Evolutionary conservation across 169 alveolate species (phyloP).

Genomic region (Amoebophrya sp.): DNA sequence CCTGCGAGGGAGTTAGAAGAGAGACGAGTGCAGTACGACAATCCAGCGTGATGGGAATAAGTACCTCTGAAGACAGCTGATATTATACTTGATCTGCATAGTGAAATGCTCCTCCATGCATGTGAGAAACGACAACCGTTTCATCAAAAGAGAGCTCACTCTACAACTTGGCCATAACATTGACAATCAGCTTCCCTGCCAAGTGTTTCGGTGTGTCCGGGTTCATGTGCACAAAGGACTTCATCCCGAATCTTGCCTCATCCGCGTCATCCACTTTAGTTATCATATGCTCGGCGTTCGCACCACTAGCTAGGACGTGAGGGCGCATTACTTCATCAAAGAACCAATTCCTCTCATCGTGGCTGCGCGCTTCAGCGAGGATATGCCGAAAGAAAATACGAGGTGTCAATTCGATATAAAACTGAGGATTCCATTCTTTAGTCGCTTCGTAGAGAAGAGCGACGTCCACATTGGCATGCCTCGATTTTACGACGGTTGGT

Average conservation of each 20-base stretch:
- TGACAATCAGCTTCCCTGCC: neutral
- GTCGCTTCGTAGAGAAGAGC: neutral
- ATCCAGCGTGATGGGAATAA: too few relatives aligned
- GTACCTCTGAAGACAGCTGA: too few relatives aligned
- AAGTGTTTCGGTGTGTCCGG: neutral
- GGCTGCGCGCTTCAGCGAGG: neutral
- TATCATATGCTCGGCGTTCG: neutral
- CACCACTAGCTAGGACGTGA: neutral
- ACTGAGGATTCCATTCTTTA: neutral
- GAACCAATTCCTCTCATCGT: neutral
- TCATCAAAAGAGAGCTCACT: too few relatives aligned
- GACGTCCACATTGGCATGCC: neutral
- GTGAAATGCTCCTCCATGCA: too few relatives aligned
- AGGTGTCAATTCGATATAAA: neutral
- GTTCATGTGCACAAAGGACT: neutral
- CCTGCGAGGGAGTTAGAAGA: too few relatives aligned
- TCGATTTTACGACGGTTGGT: too few relatives aligned
- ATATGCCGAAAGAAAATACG: neutral
- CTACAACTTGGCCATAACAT: too few relatives aligned
- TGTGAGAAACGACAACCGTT: too few relatives aligned
- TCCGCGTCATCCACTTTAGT: neutral
- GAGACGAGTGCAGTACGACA: too few relatives aligned
- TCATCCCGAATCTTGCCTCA: neutral
- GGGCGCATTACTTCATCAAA: neutral
- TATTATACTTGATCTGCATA: too few relatives aligned